These are phyloP conservation scores for Cadophora sp. DNA, from an alignment of 2,329 filamentous ascomycete genomes.

Conservation along the genomic window DNA sequence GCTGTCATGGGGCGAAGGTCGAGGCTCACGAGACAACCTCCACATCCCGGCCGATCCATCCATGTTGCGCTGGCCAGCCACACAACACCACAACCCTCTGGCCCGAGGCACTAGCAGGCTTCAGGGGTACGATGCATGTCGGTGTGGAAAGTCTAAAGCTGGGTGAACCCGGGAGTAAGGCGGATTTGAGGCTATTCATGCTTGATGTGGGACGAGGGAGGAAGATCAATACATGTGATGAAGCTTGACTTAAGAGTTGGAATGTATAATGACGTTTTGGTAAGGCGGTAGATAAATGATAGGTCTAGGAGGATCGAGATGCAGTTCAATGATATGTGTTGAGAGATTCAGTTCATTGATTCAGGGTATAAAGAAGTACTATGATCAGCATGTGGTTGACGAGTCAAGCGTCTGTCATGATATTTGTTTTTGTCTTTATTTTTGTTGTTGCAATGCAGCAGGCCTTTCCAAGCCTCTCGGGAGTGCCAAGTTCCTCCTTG, in stretches of 20 bases:
- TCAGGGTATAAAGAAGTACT: background rate
- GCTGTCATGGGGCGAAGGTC: background rate
- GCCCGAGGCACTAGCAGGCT: conserved; percentile 6
- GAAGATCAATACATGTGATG: background rate
- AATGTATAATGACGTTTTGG: conserved; percentile 1
- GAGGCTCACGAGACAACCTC: background rate
- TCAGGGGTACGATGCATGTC: conserved; percentile 1
- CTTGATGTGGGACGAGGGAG: background rate
- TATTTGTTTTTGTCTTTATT: background rate
- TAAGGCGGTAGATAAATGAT: background rate
- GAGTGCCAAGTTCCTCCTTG: conserved; percentile 1
- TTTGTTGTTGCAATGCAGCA: background rate
- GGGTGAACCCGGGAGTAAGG: conserved; percentile 2
- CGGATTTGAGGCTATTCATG: background rate
- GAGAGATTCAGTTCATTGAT: background rate
- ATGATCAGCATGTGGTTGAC: background rate
- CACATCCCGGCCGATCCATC: background rate
- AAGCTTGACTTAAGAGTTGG: background rate
- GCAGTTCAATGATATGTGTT: background rate
- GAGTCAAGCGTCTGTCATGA: conserved; percentile 1
- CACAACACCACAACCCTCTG: background rate
- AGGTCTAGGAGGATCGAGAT: background rate
- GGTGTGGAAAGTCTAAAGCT: conserved; percentile 9
- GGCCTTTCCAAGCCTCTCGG: background rate
- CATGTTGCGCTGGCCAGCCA: conserved; percentile 5